Conservation (phyloP, 768 basidiomycete species). For the Pulveroboletus sp. region DNA sequence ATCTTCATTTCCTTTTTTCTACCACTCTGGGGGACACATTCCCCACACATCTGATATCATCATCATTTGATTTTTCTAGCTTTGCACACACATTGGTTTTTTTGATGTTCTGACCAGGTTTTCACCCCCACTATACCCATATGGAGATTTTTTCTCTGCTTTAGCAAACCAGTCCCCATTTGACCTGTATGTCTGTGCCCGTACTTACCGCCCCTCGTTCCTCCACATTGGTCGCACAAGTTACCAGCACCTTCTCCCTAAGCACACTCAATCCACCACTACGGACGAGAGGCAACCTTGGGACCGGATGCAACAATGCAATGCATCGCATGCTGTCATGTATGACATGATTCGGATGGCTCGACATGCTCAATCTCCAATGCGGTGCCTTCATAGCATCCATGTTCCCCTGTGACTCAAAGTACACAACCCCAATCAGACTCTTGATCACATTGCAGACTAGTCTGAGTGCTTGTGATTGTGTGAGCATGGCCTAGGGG, state of each 20-base stretch:
- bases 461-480: constrained; percentile 74
- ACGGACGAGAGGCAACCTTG: constrained; percentile 47
- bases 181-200: constrained; percentile 47
- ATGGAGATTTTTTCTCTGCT: constrained; percentile 55
- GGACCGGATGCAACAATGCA: constrained; percentile 71
- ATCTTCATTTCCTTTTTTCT: no score
- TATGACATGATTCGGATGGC: constrained; percentile 59
- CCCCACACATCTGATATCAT: no score
- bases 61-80: no score
- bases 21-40: no score
- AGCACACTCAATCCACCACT: constrained; percentile 41
- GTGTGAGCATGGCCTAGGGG: constrained; percentile 71
- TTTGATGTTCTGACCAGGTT: no score
- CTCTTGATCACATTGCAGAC: constrained; percentile 78
- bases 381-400: constrained; percentile 47
- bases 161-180: constrained; percentile 61
- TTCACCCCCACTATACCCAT: constrained; percentile 34
- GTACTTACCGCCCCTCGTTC: constrained; percentile 36
- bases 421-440: constrained; percentile 65
- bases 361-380: constrained; percentile 49
- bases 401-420: constrained; percentile 59
- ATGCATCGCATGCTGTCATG: constrained; percentile 60
- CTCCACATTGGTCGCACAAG: constrained; percentile 44
- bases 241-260: constrained; percentile 45
- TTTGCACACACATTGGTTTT: no score